Evolutionary conservation across 2,329 filamentous ascomycete genomes (phyloP).

Genomic region (Botrytis byssoidea): DNA sequence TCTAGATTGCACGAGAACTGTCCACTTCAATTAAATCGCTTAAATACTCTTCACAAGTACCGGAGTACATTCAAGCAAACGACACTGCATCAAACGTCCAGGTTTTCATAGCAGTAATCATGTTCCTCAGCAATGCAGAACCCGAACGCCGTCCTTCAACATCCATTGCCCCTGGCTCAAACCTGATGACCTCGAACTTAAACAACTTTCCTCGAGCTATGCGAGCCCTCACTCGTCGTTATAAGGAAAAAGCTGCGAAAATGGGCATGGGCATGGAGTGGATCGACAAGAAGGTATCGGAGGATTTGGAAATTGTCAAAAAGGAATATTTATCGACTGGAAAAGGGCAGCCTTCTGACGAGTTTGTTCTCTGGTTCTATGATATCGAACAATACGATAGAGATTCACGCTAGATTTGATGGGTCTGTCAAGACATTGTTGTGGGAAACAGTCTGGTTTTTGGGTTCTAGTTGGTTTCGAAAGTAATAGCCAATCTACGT

Average conservation of each 20-base stretch:
- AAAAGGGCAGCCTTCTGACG: not conserved
- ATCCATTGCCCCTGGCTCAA: not conserved
- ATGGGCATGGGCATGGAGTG: not conserved
- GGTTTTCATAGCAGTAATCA: not conserved
- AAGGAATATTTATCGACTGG: not conserved
- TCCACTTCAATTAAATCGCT: not conserved
- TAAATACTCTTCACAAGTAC: not conserved
- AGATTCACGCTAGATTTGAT: not conserved
- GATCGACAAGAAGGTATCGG: not conserved
- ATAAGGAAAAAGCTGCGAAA: not conserved
- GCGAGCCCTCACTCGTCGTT: not conserved
- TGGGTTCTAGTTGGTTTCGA: not conserved
- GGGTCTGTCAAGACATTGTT: not conserved
- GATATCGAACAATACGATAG: not conserved
- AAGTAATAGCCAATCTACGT: not conserved
- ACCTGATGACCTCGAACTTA: not conserved
- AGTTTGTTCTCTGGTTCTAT: slow-evolving; percentile 7
- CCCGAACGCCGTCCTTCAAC: not conserved
- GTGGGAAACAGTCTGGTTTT: not conserved
- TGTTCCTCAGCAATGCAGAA: slow-evolving; percentile 5
- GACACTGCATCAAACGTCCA: not conserved
- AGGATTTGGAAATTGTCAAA: slow-evolving; percentile 1
- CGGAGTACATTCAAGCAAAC: not conserved
- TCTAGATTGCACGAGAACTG: not conserved
- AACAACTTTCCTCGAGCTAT: not conserved